A percentile compares a stretch with the other conserved stretches of the same genome.
Evolutionary conservation across 140 eudicot species (phyloP).

Genomic region (Stevia rebaudiana): DNA sequence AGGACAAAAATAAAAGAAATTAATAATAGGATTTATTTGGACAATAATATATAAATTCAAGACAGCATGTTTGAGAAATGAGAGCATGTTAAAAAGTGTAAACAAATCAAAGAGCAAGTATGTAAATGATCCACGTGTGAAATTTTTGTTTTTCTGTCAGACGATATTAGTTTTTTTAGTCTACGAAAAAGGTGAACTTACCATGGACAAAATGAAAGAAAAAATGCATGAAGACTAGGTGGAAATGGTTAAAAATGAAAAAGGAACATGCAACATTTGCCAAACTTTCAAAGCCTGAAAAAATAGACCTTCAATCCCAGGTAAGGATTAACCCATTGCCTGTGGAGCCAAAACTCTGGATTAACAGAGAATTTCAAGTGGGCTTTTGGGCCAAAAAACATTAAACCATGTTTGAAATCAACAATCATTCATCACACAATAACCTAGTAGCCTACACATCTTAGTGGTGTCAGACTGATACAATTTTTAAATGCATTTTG

Average conservation of each 20-base stretch:
- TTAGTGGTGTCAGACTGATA: neutral
- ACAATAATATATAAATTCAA: neutral
- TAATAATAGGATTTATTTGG: neutral
- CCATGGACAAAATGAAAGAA: neutral
- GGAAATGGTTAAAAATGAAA: neutral
- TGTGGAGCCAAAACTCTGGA: neutral
- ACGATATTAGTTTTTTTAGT: neutral
- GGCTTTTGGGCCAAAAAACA: neutral
- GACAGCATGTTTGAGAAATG: neutral
- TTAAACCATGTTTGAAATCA: neutral
- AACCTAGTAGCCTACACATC: neutral
- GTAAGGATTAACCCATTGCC: constrained; percentile 11
- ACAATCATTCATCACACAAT: neutral
- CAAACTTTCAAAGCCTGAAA: constrained; percentile 6
- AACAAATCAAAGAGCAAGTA: neutral
- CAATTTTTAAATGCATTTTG: neutral
- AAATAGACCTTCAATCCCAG: constrained; percentile 1
- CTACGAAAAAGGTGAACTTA: neutral
- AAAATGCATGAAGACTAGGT: neutral
- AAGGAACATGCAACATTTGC: neutral
- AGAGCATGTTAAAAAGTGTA: constrained; percentile 9
- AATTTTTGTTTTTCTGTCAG: neutral
- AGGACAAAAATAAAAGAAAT: constrained; percentile 15
- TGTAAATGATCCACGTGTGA: neutral
- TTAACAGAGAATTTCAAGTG: neutral